Conservation (phyloP, 345 rosid genomes). For the Eucalyptus urophylla region DNA sequence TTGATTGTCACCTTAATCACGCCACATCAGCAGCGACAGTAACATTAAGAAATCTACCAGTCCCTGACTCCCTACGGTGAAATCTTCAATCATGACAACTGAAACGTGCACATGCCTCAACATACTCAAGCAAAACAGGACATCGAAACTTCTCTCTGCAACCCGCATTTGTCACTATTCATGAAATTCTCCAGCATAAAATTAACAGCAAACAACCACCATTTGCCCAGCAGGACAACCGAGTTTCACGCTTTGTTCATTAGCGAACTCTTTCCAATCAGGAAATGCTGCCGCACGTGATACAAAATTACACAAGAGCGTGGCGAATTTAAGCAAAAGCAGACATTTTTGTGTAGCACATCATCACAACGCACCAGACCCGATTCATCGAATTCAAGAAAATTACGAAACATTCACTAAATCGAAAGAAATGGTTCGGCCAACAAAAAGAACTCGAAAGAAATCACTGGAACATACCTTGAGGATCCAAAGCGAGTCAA, state of each 20-base stretch:
- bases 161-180: background rate
- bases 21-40: background rate
- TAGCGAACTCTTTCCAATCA: background rate
- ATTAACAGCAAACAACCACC: background rate
- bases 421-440: background rate
- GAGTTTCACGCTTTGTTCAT: background rate
- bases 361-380: background rate
- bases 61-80: background rate
- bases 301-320: background rate
- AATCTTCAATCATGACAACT: background rate
- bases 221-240: background rate
- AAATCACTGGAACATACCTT: constrained; percentile 6
- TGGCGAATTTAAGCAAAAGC: background rate
- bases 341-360: background rate
- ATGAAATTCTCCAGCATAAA: background rate
- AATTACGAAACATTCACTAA: background rate
- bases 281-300: background rate
- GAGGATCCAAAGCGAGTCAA: constrained; percentile 31
- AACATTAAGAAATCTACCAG: background rate
- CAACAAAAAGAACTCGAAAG: background rate
- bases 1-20: background rate
- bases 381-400: background rate
- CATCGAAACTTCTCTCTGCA: background rate
- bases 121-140: background rate
- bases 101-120: background rate